phyloP scores from a whole-genome alignment of 2,329 filamentous ascomycete species.

The Chrysosporium keratinophilum region DNA sequence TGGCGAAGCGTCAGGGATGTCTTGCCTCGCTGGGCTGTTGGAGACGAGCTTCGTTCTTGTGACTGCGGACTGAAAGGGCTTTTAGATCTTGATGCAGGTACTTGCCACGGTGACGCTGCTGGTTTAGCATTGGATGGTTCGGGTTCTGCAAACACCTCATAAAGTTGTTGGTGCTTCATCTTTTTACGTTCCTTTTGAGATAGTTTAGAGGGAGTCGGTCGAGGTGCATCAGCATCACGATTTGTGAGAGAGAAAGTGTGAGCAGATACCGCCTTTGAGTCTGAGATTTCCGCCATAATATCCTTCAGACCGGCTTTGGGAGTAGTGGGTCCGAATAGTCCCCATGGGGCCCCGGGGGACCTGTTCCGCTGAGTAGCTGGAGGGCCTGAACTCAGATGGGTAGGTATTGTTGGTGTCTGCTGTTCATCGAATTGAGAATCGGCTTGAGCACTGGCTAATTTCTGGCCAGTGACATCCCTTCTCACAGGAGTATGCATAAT shows the following conservation, averaged over 20 bases:
- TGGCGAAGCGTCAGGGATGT: conserved; percentile 53
- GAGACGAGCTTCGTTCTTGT: conserved; percentile 2
- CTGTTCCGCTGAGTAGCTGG: conserved; percentile 19
- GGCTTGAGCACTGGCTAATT: not conserved
- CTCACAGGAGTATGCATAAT: not conserved
- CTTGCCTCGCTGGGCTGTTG: conserved; percentile 24
- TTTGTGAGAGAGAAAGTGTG: conserved; percentile 38
- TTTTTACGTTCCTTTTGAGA: conserved; percentile 91
- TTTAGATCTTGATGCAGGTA: conserved; percentile 30
- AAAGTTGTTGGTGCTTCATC: conserved; percentile 57
- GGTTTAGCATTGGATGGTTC: conserved; percentile 28
- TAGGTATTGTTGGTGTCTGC: not conserved
- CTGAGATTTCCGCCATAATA: conserved; percentile 58
- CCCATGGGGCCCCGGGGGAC: conserved; percentile 42
- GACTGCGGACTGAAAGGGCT: not conserved
- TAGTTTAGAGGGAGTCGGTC: conserved; percentile 48
- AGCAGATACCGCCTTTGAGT: conserved; percentile 42
- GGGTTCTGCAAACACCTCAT: conserved; percentile 32
- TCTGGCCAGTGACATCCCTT: not conserved
- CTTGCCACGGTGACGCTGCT: conserved; percentile 54
- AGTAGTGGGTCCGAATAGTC: conserved; percentile 43
- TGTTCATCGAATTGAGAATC: not conserved
- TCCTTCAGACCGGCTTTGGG: conserved; percentile 63
- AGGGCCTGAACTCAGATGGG: conserved; percentile 16
- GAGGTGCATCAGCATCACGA: conserved; percentile 30